A percentile compares a stretch with the other conserved stretches of the same genome.
These are phyloP conservation scores for Calocybe gangraenosa DNA, from an alignment of 768 basidiomycete genomes.

Conservation along the genomic window DNA sequence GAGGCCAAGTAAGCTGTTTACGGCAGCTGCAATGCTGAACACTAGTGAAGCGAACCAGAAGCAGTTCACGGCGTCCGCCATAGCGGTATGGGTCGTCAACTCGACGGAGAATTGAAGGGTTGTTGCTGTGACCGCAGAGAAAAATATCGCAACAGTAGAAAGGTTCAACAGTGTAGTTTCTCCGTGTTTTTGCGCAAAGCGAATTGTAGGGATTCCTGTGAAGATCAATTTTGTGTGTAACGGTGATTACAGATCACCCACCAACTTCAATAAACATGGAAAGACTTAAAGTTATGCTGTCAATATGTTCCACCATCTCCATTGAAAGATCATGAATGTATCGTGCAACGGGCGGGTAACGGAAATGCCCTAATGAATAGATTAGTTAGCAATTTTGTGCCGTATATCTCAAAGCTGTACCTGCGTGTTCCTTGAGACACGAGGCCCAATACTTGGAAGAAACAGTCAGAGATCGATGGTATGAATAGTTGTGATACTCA, in stretches of 20 bases:
- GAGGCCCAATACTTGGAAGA: constrained; percentile 67
- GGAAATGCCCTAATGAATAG: constrained; percentile 60
- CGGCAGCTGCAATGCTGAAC: constrained; percentile 73
- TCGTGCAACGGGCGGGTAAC: constrained; percentile 64
- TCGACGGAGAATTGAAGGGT: constrained; percentile 66
- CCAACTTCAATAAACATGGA: constrained; percentile 76
- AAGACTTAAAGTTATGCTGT: constrained; percentile 63
- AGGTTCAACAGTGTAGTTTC: constrained; percentile 67
- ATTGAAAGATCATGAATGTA: constrained; percentile 69
- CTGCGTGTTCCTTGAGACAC: constrained; percentile 59
- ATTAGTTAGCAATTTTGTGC: not conserved
- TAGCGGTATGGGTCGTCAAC: constrained; percentile 22
- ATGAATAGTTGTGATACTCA: not conserved
- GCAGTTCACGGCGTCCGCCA: constrained; percentile 56
- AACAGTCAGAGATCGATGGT: constrained; percentile 2
- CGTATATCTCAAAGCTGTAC: constrained; percentile 25
- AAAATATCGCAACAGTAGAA: constrained; percentile 75
- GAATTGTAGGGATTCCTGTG: constrained; percentile 69
- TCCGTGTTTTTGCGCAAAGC: constrained; percentile 71
- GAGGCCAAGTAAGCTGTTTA: constrained; percentile 73
- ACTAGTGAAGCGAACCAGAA: constrained; percentile 77
- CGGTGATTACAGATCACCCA: constrained; percentile 23
- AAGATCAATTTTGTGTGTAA: not conserved
- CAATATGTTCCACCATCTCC: constrained; percentile 72
- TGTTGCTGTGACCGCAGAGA: constrained; percentile 71